Conservation (phyloP, 73 alveolate species). For the Paramecium tetraurelia region DNA sequence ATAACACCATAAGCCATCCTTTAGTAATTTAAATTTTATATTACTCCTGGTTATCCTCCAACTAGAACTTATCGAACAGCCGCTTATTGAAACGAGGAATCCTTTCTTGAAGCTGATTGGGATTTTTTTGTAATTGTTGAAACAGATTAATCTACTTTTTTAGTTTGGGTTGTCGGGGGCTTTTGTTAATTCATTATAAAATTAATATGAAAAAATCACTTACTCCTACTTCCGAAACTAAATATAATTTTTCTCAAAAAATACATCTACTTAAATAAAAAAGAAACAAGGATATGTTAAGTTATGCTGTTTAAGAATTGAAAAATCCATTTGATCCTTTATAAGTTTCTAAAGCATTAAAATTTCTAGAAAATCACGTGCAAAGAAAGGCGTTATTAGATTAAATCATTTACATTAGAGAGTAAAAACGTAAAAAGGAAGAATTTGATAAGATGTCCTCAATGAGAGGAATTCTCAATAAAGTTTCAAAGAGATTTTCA, state of each 20-base stretch:
- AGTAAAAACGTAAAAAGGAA: not conserved
- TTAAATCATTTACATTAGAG: not conserved
- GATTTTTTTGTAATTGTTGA: not conserved
- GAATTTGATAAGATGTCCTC: not conserved
- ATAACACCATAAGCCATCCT: constrained; percentile 43
- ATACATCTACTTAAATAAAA: not conserved
- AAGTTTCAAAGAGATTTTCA: constrained; percentile 10
- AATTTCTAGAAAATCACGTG: not conserved
- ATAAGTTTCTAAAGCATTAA: not conserved
- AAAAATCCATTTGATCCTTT: constrained; percentile 15
- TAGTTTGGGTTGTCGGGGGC: not conserved
- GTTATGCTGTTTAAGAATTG: not conserved
- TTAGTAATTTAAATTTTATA: not conserved
- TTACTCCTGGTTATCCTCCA: constrained; percentile 41
- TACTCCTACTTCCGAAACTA: not conserved
- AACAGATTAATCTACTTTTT: not conserved
- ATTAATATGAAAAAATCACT: not conserved
- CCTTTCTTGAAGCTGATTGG: constrained; percentile 8
- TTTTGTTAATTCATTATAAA: constrained; percentile 2
- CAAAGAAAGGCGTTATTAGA: not conserved
- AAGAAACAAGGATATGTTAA: constrained; percentile 6
- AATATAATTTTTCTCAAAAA: not conserved
- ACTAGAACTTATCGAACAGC: constrained; percentile 32
- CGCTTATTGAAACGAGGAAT: constrained; percentile 1
- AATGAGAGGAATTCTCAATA: not conserved